A percentile compares a stretch with the other conserved stretches of the same genome.
Conservation (phyloP, 352 stramenopile species). For the Aphanomyces euteiches region DNA sequence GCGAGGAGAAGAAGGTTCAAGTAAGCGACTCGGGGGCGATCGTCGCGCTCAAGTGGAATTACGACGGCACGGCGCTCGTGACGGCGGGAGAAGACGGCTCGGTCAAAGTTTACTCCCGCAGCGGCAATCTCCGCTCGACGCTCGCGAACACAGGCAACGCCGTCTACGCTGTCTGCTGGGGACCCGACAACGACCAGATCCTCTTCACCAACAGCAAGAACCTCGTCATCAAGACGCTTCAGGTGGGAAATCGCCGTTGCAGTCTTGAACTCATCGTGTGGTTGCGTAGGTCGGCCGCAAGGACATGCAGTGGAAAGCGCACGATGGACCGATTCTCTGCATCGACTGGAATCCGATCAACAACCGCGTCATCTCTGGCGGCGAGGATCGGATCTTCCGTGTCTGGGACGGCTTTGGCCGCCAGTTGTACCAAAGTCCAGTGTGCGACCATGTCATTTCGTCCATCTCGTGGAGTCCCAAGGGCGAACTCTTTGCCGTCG, state of each 20-base stretch:
- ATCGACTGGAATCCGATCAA: conserved; percentile 93
- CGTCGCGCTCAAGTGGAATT: conserved; percentile 90
- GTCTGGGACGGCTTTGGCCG: conserved; percentile 91
- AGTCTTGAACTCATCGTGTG: not conserved
- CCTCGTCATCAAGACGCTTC: conserved; percentile 89
- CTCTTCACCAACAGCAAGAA: conserved; percentile 84
- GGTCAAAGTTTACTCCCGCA: conserved; percentile 90
- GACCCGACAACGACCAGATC: conserved; percentile 87
- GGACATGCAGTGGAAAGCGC: conserved; percentile 87
- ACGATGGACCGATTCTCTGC: conserved; percentile 87
- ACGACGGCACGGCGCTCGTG: conserved; percentile 87
- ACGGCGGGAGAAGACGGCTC: conserved; percentile 90
- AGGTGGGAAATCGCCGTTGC: conserved; percentile 41
- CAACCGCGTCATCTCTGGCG: conserved; percentile 87
- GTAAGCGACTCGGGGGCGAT: conserved; percentile 77
- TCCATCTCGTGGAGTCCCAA: conserved; percentile 90
- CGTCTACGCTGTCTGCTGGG: conserved; percentile 89
- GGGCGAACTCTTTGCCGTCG: conserved; percentile 87
- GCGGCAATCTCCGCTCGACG: conserved; percentile 82
- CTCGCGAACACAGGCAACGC: conserved; percentile 62
- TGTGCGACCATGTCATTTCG: conserved; percentile 87
- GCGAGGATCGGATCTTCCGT: conserved; percentile 90
- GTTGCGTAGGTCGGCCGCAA: conserved; percentile 46
- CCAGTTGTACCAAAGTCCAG: conserved; percentile 82
- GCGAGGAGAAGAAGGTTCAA: conserved; percentile 90